Base-by-base conservation (phyloP, 768 basidiomycete genomes). In the Hericium erinaceus region DNA sequence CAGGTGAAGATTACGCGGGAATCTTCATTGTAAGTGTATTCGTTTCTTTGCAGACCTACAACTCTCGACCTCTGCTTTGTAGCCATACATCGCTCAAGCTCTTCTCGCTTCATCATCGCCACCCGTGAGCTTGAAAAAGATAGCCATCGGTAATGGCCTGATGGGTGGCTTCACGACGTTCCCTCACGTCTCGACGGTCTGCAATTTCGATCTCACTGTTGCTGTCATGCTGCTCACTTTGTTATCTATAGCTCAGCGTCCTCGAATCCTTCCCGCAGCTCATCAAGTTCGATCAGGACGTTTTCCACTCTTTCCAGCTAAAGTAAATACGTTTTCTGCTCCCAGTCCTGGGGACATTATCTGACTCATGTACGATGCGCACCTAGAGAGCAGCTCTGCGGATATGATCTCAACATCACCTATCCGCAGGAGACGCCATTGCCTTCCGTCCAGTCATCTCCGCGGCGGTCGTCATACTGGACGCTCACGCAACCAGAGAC, bases 11-110 rank as follows among this genome's bases (percentile, higher is more conserved):
- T 64, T 89, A 89, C 67, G 81, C 88, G 13, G 88, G 88, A 28
- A 77, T 77, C 58, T 88, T 85, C 63, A 87, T 89, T 55, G 81
- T 82, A 58, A 63, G 81, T 65, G 33, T 49, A 18, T 15, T 8
- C n/a, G 11, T n/a, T 24, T 16, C 28, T 26, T 38, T 12, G 24
- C n/a, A 16, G 10, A 20, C 20, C 37, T 33, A 18, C 0, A 20
- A 7, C 33, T 33, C 9, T 18, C 26, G 20, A 51, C 1, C 1
- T 26, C 18, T 18, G 13, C 24, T 48, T 13, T 4, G 6, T 41
- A 89, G 85, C 87, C 88, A 10, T 89, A 89, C 66, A 89, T 90
- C 64, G 72, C 82, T 61, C 87, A 88, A 69, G 74, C 84, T 12
- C 84, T 87, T 66, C 86, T 90, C 63, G 74, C 74, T 48, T 75